Evolutionary conservation across 2,329 filamentous ascomycete genomes (phyloP).

Genomic region (Zalaria sp.): DNA sequence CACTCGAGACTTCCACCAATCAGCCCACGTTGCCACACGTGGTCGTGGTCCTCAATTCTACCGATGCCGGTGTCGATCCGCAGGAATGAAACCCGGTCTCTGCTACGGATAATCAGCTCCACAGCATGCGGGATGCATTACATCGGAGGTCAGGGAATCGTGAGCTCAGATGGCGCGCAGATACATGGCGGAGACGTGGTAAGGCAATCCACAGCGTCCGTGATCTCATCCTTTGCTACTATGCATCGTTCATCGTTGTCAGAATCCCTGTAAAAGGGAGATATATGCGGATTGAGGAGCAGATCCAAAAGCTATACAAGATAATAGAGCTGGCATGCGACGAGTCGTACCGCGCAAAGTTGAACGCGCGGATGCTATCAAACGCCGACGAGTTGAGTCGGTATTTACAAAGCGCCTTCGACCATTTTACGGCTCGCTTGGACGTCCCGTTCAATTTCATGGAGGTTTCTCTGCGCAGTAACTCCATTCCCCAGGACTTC

Average conservation of each 20-base stretch:
- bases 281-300: constrained; percentile 29
- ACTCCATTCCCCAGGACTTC: constrained; percentile 29
- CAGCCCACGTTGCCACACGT: constrained; percentile 36
- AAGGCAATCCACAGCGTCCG: constrained; percentile 22
- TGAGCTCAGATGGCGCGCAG: constrained; percentile 21
- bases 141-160: constrained; percentile 14
- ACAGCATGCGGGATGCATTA: constrained; percentile 16
- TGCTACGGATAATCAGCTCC: constrained; percentile 17
- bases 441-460: constrained; percentile 35
- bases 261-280: constrained; percentile 29
- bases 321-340: constrained; percentile 16
- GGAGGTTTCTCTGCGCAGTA: constrained; percentile 24
- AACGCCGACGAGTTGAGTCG: constrained; percentile 27
- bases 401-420: constrained; percentile 31
- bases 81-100: constrained; percentile 26
- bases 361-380: constrained; percentile 27
- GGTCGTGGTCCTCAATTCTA: constrained; percentile 34
- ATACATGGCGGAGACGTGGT: constrained; percentile 23
- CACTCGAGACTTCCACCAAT: constrained; percentile 34
- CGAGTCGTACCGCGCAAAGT: constrained; percentile 12
- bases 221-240: constrained; percentile 32
- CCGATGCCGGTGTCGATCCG: constrained; percentile 22
- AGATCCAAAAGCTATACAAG: constrained; percentile 27
- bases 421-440: constrained; percentile 28
- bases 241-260: constrained; percentile 29